Evolutionary conservation across 2,329 filamentous ascomycete genomes (phyloP).

Genomic region (Macroventuria anomochaeta): DNA sequence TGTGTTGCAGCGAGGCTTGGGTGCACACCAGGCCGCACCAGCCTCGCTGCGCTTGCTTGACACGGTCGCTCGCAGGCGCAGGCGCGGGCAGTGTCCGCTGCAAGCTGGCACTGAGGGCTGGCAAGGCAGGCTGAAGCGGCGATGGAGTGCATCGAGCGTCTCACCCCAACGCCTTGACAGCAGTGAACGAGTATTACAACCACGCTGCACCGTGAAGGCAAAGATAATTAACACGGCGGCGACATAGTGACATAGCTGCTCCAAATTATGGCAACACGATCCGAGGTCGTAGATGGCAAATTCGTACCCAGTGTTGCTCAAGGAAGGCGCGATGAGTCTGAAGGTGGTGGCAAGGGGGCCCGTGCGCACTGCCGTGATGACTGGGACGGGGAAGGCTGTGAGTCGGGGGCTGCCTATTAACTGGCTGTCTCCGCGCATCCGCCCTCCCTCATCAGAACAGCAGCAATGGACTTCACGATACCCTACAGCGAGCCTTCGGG

Average conservation of each 20-base stretch:
- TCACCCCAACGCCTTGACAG: conserved; percentile 15
- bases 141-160: conserved; percentile 21
- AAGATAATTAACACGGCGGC: neutral
- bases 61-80: conserved; percentile 28
- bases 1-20: conserved; percentile 30
- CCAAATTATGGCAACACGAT: conserved; percentile 4
- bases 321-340: conserved; percentile 30
- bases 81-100: conserved; percentile 28
- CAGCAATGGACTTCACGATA: conserved; percentile 46
- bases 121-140: conserved; percentile 8
- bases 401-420: conserved; percentile 36
- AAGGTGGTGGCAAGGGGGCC: conserved; percentile 33
- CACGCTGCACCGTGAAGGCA: conserved; percentile 1
- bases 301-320: conserved; percentile 12
- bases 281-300: conserved; percentile 12
- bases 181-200: neutral
- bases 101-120: neutral
- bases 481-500: conserved; percentile 39
- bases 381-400: conserved; percentile 31
- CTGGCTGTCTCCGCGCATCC: conserved; percentile 37
- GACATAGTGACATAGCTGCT: conserved; percentile 2
- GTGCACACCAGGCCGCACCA: conserved; percentile 15
- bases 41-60: conserved; percentile 21
- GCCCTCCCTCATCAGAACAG: conserved; percentile 36
- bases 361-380: conserved; percentile 31